These are phyloP conservation scores for Jaapia argillacea DNA, from an alignment of 768 basidiomycete genomes.

Conservation along the genomic window DNA sequence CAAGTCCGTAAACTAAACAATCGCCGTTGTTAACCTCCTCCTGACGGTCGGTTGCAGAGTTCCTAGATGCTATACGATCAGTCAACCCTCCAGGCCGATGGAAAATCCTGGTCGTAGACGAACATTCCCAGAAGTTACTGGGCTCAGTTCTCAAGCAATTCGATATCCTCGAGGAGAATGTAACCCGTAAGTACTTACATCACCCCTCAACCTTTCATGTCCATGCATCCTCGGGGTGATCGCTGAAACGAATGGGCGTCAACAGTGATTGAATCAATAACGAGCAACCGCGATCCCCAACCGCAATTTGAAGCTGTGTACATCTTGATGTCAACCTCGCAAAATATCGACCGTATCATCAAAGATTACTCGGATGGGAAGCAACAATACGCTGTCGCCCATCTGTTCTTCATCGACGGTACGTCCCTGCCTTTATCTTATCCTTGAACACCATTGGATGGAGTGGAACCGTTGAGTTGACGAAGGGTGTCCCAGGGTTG, in stretches of 20 bases:
- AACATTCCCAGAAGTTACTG: conserved; percentile 77
- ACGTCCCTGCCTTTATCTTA: conserved; percentile 11
- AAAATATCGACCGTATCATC: conserved; percentile 89
- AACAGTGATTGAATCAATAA: conserved; percentile 87
- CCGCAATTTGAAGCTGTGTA: conserved; percentile 91
- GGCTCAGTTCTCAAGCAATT: conserved; percentile 84
- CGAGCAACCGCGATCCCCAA: conserved; percentile 73
- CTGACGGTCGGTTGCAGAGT: no score
- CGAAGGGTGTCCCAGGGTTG: conserved; percentile 42
- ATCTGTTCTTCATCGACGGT: conserved; percentile 94
- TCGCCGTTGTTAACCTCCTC: no score
- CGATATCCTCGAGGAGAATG: conserved; percentile 93
- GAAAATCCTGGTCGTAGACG: conserved; percentile 98
- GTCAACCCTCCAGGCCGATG: conserved; percentile 82
- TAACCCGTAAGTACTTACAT: conserved; percentile 62
- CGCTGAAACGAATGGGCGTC: background rate
- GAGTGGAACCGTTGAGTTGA: background rate
- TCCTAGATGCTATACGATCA: conserved; percentile 79
- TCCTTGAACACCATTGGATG: background rate
- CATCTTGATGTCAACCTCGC: conserved; percentile 86
- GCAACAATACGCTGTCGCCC: conserved; percentile 73
- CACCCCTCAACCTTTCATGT: background rate
- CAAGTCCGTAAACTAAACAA: no score
- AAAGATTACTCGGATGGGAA: conserved; percentile 62
- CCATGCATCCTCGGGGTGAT: background rate